phyloP scores from a whole-genome alignment of 148 eudicot genomes.

The Diospyros lotus region DNA sequence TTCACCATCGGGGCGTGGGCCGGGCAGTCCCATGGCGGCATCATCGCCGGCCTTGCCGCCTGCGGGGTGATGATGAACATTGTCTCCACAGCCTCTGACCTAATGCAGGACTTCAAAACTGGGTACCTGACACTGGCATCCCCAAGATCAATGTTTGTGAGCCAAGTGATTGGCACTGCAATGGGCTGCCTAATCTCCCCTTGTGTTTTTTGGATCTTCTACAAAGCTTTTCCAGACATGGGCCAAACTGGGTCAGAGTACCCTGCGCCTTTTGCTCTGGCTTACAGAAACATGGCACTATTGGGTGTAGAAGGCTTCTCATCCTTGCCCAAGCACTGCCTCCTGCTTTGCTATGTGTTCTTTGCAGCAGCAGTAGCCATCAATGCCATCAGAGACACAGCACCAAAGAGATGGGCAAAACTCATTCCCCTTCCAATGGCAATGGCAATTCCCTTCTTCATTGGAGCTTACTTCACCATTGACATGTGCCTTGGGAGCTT shows the following conservation, averaged over 20 bases:
- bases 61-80: conserved; percentile 43
- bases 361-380: conserved; percentile 16
- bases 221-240: conserved; percentile 27
- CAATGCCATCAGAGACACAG: conserved; percentile 21
- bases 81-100: conserved; percentile 31
- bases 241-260: conserved; percentile 20
- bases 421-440: conserved; percentile 36
- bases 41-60: conserved; percentile 28
- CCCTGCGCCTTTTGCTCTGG: conserved; percentile 25
- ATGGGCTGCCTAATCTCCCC: conserved; percentile 31
- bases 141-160: conserved; percentile 32
- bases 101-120: conserved; percentile 29
- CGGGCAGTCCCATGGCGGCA: conserved; percentile 27
- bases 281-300: conserved; percentile 33
- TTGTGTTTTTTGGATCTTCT: conserved; percentile 34
- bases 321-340: conserved; percentile 29
- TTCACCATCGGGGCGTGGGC: conserved; percentile 28
- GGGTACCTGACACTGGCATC: conserved; percentile 33
- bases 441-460: conserved; percentile 39
- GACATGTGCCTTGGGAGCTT: conserved; percentile 38
- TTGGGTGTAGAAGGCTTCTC: conserved; percentile 29
- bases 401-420: conserved; percentile 12
- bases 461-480: conserved; percentile 30
- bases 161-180: conserved; percentile 32
- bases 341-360: conserved; percentile 16